Conservation (phyloP, 2,329 filamentous ascomycete species). For the Teratosphaeria viscida region DNA sequence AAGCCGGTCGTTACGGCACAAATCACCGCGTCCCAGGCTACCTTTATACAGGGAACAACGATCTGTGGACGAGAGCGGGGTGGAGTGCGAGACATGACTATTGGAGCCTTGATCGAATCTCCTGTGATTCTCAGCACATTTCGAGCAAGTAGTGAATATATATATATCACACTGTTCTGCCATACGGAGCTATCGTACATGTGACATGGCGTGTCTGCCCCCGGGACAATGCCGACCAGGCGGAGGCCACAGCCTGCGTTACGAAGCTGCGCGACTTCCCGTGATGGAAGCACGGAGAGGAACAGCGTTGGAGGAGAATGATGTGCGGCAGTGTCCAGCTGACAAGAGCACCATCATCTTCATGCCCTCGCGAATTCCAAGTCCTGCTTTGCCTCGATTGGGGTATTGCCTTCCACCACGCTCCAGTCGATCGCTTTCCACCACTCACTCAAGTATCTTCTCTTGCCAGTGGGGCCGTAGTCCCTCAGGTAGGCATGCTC, state of each 20-base stretch:
- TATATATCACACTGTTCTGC: not conserved
- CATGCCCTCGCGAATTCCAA: not conserved
- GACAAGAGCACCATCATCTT: not conserved
- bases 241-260: not conserved
- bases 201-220: not conserved
- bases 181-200: not conserved
- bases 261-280: not conserved
- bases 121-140: not conserved
- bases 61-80: not conserved
- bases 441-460: conserved; percentile 65
- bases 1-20: not conserved
- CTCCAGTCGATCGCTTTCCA: conserved; percentile 85
- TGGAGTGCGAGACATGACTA: no score
- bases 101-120: not conserved
- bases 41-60: not conserved
- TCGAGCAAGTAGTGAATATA: not conserved
- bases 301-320: no score
- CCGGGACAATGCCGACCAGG: no score
- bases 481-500: conserved; percentile 86
- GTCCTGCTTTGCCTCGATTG: conserved; percentile 2
- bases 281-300: no score
- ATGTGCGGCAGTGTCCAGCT: no score
- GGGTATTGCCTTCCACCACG: conserved; percentile 40
- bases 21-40: not conserved
- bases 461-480: conserved; percentile 68